Evolutionary conservation across 768 basidiomycete species (phyloP), one percentile per base, ranked within the genome.

Genomic region (Leccinum imitatum): DNA sequence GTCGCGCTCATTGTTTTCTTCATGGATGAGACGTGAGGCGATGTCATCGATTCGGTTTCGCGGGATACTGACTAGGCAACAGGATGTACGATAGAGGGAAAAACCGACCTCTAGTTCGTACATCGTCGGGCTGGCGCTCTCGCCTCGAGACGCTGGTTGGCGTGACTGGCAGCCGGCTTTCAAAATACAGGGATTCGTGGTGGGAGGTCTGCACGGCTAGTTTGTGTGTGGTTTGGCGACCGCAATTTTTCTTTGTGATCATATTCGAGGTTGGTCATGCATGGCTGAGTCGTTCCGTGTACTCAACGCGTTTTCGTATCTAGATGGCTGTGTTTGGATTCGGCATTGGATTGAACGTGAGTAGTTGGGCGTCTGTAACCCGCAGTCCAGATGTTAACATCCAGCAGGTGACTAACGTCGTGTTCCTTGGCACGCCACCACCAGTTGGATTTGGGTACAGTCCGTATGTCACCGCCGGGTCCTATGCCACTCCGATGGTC

Each of bases 11-110:
- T 84, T 53, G 69, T 69, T 10, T 63, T 84, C 53, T 78, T 84
- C 59, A 65, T 76, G 65, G 79, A 82, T 53, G 84, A 84, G 60
- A 84, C 83, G 80, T 82, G 62, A 58, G 57, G 74, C 66, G 17
- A 44, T 19, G 9, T 23, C 7, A 14, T 47, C 25, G 14, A 35
- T 39, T 33, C 27, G 3, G 9, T 19, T 6, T 2, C 54, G 25
- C 25, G 17, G n/a, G 33, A 4, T 17, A 23, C 59, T 67, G 48
- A 61, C 53, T n/a, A 19, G 41, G 31, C 3, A 3, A 53, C 62
- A 80, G 82, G 15, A 73, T 83, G 69, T 84, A 78, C 57, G 84
- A 84, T 62, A 79, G 83, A 58, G 73, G 76, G 48, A 66, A 77
- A 30, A 60, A 67, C 0, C 76, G 76, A 2, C 67, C 77, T 37